A percentile compares a stretch with the other conserved stretches of the same genome.
phyloP scores from a whole-genome alignment of 768 basidiomycete genomes.

The Harrya chromipes region DNA sequence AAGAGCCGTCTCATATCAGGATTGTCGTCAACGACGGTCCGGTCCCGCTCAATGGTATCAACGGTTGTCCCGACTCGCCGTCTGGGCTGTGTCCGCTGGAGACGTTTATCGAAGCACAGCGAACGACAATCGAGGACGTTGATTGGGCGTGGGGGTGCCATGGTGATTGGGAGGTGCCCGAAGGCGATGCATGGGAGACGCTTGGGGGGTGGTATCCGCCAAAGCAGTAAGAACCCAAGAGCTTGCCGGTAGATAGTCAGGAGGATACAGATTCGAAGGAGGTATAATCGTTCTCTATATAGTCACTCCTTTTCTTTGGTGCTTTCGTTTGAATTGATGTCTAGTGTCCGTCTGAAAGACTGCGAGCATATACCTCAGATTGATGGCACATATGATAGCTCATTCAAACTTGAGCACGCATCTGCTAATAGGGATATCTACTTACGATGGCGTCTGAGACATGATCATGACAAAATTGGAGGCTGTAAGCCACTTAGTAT shows the following conservation, averaged over 20 bases:
- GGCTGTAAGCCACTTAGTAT: too few species aligned
- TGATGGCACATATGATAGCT: too few species aligned
- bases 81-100: conserved; percentile 72
- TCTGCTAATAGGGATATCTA: too few species aligned
- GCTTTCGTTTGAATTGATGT: too few species aligned
- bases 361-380: too few species aligned
- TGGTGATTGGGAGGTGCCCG: conserved; percentile 71
- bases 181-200: conserved; percentile 68
- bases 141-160: conserved; percentile 77
- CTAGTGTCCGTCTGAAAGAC: too few species aligned
- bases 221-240: background rate
- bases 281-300: too few species aligned
- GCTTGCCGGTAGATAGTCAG: background rate
- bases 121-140: conserved; percentile 57
- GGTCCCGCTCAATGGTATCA: conserved; percentile 73
- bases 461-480: too few species aligned
- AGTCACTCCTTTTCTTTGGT: too few species aligned
- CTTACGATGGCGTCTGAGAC: too few species aligned
- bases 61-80: conserved; percentile 60
- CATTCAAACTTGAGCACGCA: too few species aligned
- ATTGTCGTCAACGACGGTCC: conserved; percentile 88
- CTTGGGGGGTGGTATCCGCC: conserved; percentile 25
- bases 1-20: conserved; percentile 57
- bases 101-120: conserved; percentile 67
- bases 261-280: too few species aligned